Base-by-base conservation (phyloP, 768 basidiomycete genomes). In the Hortiboletus campestris region DNA sequence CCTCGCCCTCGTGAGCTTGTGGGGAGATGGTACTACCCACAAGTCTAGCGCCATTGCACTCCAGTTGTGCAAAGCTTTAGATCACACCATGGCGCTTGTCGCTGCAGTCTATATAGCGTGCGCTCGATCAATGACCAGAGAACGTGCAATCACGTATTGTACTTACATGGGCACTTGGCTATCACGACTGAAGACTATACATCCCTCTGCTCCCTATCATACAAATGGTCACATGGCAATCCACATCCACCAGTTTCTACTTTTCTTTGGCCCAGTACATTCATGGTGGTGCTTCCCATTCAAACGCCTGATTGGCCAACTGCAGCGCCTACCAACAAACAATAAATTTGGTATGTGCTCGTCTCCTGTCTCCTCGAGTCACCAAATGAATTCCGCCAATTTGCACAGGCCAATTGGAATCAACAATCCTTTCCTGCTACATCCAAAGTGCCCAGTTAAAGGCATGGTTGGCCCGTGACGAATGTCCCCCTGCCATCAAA, bases 211-310 rank as follows among this genome's bases (percentile, higher is more conserved):
- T 39, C 14, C 3, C 2, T 17, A 31, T 38, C 29, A 4, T 32
- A 11, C 39, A 12, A 53, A 53, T 42, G 11, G 35, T 29, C 39
- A 47, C 12, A 45, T 45, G 32, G 45, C 22, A 3, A 16, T 40
- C 20, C 46, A 53, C 13, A 41, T 53, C 36, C 19, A 53, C 11
- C 8, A 53, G 14, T 53, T 29, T 17, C n/a, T 53, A 0, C 2
- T 25, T 6, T 17, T 5, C 1, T 53, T 53, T 47, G 46, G 39
- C 4, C 31, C 39, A 1, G 22, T 35, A 12, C 8, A 10, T 12
- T 53, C 46, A 19, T 53, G 39, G 32, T 53, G 46, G 53, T 47
- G 36, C 39, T 53, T 53, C 16, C 46, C 39, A 17, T 53, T 53
- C 6, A 20, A 53, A 22, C 17, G 10, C 6, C 19, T 53, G 12